A percentile compares a stretch with the other conserved stretches of the same genome.
These are phyloP conservation scores for Phytophthora pini DNA, from an alignment of 352 stramenopile species.

Conservation along the genomic window DNA sequence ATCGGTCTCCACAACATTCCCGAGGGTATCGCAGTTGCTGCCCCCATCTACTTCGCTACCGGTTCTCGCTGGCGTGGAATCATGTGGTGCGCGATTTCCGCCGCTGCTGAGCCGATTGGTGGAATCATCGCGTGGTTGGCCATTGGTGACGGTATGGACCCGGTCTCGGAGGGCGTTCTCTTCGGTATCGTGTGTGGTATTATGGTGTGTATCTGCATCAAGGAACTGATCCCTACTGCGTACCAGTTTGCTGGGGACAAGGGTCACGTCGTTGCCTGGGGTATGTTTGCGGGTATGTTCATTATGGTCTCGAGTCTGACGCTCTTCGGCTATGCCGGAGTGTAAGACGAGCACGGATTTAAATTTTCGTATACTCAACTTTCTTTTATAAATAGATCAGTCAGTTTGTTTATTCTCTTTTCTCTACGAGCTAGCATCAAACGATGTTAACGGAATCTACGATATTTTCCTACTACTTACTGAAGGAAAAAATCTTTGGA, in stretches of 20 bases:
- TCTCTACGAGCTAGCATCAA: no score
- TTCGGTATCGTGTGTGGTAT: slow-evolving; percentile 95
- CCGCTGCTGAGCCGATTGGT: slow-evolving; percentile 88
- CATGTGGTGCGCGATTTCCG: slow-evolving; percentile 91
- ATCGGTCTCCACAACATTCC: slow-evolving; percentile 91
- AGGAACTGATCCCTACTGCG: slow-evolving; percentile 91
- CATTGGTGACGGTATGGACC: slow-evolving; percentile 76
- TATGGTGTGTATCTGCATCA: slow-evolving; percentile 94
- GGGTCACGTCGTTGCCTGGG: slow-evolving; percentile 74
- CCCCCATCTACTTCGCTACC: slow-evolving; percentile 98
- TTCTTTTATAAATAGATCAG: no score
- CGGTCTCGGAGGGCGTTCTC: slow-evolving; percentile 79
- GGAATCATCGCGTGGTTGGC: slow-evolving; percentile 89
- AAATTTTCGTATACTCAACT: no score
- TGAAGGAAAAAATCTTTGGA: no score
- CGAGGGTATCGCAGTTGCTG: slow-evolving; percentile 94
- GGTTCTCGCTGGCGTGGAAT: slow-evolving; percentile 93
- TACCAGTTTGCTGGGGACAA: slow-evolving; percentile 87
- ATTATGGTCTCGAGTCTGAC: slow-evolving; percentile 91
- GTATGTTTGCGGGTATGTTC: slow-evolving; percentile 84
- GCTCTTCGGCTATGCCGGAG: slow-evolving; percentile 77
- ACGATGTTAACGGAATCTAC: no score
- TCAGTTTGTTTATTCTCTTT: no score
- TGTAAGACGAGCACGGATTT: slow-evolving; percentile 21
- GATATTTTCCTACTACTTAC: no score